A percentile compares a stretch with the other conserved stretches of the same genome.
phyloP scores from a whole-genome alignment of 495 filamentous ascomycete genomes.

The Saxophila tyrrhenica region DNA sequence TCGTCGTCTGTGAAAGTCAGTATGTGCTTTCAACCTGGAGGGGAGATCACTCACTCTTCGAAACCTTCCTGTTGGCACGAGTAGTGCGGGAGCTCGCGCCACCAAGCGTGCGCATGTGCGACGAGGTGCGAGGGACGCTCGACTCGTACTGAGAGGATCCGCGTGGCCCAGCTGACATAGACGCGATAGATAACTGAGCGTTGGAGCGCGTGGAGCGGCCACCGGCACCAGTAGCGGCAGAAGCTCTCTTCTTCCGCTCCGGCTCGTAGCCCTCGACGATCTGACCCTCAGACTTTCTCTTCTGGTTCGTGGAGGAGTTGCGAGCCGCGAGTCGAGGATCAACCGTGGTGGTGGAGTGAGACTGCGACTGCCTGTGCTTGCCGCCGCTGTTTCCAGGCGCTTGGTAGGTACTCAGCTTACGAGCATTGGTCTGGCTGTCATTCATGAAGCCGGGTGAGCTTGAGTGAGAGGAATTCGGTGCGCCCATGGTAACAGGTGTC shows the following conservation, averaged over 20 bases:
- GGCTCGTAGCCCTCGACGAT: conserved; percentile 5
- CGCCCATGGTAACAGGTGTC: not conserved
- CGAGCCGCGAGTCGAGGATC: conserved; percentile 6
- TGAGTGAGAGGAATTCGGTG: not conserved
- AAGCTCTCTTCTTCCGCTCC: conserved; percentile 8
- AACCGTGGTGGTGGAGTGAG: not conserved
- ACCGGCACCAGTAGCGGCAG: not conserved
- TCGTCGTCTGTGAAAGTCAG: conserved; percentile 14
- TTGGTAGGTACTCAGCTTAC: conserved; percentile 9
- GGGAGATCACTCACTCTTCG: conserved; percentile 7
- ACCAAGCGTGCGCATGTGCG: conserved; percentile 14
- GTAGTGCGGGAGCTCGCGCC: conserved; percentile 3
- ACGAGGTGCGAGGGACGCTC: not conserved
- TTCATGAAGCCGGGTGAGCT: conserved; percentile 15
- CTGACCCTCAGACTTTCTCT: conserved; percentile 3
- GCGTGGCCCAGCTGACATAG: not conserved
- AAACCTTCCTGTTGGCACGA: conserved; percentile 1
- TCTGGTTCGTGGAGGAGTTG: not conserved
- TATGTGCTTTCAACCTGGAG: not conserved
- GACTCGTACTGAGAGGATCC: not conserved
- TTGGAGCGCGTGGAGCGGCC: conserved; percentile 1
- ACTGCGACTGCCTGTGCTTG: conserved; percentile 4
- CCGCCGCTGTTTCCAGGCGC: not conserved
- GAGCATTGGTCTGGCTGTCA: not conserved
- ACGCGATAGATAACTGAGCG: conserved; percentile 4